Percentiles rank a stretch among this genome's conserved stretches.
phyloP scores from a whole-genome alignment of 1,139 yeast species.

The Wickerhamomyces sp. region DNA sequence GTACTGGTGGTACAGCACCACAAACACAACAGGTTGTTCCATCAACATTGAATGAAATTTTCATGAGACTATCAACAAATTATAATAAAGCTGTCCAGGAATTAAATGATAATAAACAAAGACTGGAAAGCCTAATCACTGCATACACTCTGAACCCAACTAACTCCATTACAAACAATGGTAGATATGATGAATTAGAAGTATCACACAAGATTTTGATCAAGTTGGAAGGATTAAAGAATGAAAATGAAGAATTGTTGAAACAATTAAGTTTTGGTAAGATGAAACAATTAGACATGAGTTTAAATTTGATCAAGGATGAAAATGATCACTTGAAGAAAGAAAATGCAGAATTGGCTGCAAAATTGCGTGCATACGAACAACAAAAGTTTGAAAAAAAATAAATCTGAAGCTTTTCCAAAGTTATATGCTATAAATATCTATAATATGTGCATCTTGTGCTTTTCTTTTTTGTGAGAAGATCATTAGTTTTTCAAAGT shows the following conservation, averaged over 20 bases:
- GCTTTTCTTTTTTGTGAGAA: background rate
- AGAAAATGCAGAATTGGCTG: slow-evolving; percentile 41
- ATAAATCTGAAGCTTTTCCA: background rate
- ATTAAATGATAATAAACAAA: slow-evolving; percentile 51
- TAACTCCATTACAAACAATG: slow-evolving; percentile 38
- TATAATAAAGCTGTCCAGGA: slow-evolving; percentile 36
- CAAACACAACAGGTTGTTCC: slow-evolving; percentile 12
- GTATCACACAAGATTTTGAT: slow-evolving; percentile 70
- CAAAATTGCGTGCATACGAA: slow-evolving; percentile 19
- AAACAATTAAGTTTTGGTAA: slow-evolving; percentile 69
- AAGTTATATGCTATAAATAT: background rate
- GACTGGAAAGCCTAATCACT: slow-evolving; percentile 61
- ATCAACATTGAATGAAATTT: slow-evolving; percentile 16
- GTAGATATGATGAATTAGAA: slow-evolving; percentile 69
- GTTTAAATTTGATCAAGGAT: slow-evolving; percentile 53
- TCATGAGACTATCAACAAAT: slow-evolving; percentile 15
- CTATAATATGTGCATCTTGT: background rate
- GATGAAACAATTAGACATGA: slow-evolving; percentile 65
- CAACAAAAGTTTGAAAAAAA: slow-evolving; percentile 20
- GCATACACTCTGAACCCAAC: slow-evolving; percentile 44
- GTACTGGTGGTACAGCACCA: background rate
- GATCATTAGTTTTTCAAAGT: slow-evolving; percentile 4
- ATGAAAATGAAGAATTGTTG: slow-evolving; percentile 68
- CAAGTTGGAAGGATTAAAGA: slow-evolving; percentile 55
- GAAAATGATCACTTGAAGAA: slow-evolving; percentile 45